These are phyloP conservation scores for Misopates orontium DNA, from an alignment of 257 asterid species.

Conservation along the genomic window DNA sequence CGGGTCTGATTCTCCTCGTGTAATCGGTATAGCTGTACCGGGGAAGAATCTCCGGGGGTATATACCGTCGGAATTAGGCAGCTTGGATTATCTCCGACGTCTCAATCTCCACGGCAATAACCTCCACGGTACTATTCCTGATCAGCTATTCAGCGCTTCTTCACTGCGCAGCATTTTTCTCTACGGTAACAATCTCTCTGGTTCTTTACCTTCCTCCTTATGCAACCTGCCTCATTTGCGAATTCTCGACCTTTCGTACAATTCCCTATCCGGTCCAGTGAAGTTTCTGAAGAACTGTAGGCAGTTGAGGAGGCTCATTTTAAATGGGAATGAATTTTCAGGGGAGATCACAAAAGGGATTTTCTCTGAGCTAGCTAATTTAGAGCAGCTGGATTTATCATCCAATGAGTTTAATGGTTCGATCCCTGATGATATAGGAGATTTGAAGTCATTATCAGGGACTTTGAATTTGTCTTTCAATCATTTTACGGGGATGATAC, in stretches of 20 bases:
- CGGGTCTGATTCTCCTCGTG: conserved; percentile 70
- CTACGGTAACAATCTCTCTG: conserved; percentile 78
- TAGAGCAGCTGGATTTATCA: conserved; percentile 83
- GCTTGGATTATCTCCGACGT: conserved; percentile 72
- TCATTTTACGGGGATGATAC: conserved; percentile 69
- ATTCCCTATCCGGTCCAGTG: conserved; percentile 68
- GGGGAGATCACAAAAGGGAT: conserved; percentile 71
- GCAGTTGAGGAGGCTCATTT: conserved; percentile 71
- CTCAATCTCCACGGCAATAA: conserved; percentile 79
- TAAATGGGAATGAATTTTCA: conserved; percentile 56
- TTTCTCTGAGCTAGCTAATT: conserved; percentile 74
- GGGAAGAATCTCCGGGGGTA: conserved; percentile 76
- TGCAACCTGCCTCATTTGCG: conserved; percentile 78
- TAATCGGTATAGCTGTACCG: conserved; percentile 66
- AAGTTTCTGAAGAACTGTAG: conserved; percentile 67
- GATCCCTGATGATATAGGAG: conserved; percentile 82
- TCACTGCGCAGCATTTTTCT: conserved; percentile 83
- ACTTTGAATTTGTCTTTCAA: conserved; percentile 78
- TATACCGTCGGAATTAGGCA: conserved; percentile 91
- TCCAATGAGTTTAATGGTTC: conserved; percentile 60
- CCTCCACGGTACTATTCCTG: conserved; percentile 81
- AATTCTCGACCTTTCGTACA: conserved; percentile 68
- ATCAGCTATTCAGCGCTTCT: conserved; percentile 76
- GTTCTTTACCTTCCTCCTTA: conserved; percentile 65
- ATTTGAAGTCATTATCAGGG: conserved; percentile 76